Evolutionary conservation across 1,284 basidiomycete species (phyloP).

Genomic region (Sanguinoderma infundibulare): DNA sequence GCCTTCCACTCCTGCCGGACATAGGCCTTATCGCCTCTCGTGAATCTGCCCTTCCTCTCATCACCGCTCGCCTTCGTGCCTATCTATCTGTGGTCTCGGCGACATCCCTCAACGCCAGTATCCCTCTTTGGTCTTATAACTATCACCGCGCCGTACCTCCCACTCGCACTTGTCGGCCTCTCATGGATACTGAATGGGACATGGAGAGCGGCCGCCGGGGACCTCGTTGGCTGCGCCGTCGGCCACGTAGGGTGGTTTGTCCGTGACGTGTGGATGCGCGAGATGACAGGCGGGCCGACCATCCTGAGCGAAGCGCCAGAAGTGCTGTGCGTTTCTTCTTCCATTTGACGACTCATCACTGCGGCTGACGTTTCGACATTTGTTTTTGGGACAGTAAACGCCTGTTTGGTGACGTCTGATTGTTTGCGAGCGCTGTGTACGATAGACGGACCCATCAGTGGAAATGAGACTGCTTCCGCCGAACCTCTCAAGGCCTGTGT

Average conservation of each 20-base stretch:
- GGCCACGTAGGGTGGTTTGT: conserved; percentile 94
- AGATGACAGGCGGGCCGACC: conserved; percentile 82
- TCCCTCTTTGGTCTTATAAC: conserved; percentile 94
- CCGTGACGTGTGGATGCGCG: conserved; percentile 92
- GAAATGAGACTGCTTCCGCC: not conserved
- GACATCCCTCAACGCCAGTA: conserved; percentile 94
- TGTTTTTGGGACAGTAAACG: conserved; percentile 55
- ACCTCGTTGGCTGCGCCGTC: conserved; percentile 87
- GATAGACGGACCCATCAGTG: not conserved
- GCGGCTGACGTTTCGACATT: conserved; percentile 10
- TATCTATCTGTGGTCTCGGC: conserved; percentile 95
- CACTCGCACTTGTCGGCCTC: conserved; percentile 87
- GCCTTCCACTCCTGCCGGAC: too few relatives aligned
- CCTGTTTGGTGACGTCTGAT: conserved; percentile 61
- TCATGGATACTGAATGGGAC: conserved; percentile 91
- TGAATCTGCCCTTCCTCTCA: conserved; percentile 90
- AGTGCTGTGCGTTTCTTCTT: conserved; percentile 65
- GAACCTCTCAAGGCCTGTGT: too few relatives aligned
- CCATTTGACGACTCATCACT: not conserved
- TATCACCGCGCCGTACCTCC: conserved; percentile 95
- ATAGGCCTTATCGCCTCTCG: conserved; percentile 81
- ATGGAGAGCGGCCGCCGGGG: conserved; percentile 84
- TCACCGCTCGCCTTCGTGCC: conserved; percentile 90
- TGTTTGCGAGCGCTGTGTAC: not conserved
- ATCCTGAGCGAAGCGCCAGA: conserved; percentile 81